Evolutionary conservation across 2,329 filamentous ascomycete species (phyloP).

Genomic region (Curvularia verruculosa): DNA sequence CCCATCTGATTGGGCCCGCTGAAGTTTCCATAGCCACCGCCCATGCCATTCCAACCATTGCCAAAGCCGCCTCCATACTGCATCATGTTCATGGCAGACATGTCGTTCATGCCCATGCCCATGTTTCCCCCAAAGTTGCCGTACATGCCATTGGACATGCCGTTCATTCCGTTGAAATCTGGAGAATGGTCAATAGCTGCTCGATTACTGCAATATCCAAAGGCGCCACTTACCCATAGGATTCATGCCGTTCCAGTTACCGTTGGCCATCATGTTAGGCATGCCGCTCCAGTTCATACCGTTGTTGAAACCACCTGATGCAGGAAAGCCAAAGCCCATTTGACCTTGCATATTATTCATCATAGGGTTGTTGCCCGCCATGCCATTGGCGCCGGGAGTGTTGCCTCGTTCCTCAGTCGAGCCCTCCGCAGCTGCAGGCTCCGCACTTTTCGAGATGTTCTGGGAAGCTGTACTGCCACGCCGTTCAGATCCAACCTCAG

Average conservation of each 20-base stretch:
- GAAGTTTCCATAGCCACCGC: conserved; percentile 71
- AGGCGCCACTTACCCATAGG: conserved; percentile 73
- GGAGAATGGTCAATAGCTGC: conserved; percentile 19
- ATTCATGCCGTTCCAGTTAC: conserved; percentile 75
- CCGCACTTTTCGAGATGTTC: conserved; percentile 21
- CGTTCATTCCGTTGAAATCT: conserved; percentile 63
- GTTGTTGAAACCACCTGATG: conserved; percentile 56
- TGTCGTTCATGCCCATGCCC: conserved; percentile 79
- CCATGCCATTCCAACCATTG: conserved; percentile 68
- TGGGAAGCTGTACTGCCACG: conserved; percentile 28
- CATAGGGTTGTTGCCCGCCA: conserved; percentile 32
- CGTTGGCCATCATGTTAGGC: conserved; percentile 54
- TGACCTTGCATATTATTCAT: conserved; percentile 39
- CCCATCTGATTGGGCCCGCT: conserved; percentile 58
- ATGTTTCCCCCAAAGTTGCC: conserved; percentile 71
- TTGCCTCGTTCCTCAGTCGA: conserved; percentile 26
- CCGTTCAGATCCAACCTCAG: conserved; percentile 20
- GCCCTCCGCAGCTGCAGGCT: conserved; percentile 26
- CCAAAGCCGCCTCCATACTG: conserved; percentile 71
- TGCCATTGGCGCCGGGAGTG: conserved; percentile 23
- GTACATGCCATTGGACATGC: conserved; percentile 81
- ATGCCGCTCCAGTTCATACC: conserved; percentile 63
- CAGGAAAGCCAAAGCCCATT: conserved; percentile 53
- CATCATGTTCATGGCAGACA: conserved; percentile 70
- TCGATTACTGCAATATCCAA: not conserved